Base-by-base conservation (phyloP, 2,329 filamentous ascomycete genomes). In the Phyllosticta capitalensis region DNA sequence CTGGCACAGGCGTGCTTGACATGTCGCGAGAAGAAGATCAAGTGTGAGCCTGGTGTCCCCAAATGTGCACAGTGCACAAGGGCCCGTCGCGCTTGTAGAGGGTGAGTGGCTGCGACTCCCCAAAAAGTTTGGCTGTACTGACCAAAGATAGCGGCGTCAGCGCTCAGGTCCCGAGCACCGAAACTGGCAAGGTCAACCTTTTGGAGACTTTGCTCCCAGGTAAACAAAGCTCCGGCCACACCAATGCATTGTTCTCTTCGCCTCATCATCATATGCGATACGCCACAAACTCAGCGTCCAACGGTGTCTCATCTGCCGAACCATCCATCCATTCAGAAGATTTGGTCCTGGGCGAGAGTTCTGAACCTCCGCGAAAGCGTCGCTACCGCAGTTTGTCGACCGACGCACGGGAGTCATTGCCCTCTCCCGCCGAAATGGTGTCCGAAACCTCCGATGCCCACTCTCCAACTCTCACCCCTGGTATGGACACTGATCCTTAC, bases 1-100 rank as follows among this genome's bases (percentile, higher is more conserved):
- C 79, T 96, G 60, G 91, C 92, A 22, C 91, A 95, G 71, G 90
- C 90, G n/a, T 96, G 92, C 69, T 81, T 95, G 61, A 94, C 90
- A 12, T 96, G 92, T 71, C 84, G 92, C 55, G 91, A 96, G 75
- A 96, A 96, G 83, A 96, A 96, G 79, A 95, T 96, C 76, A 96
- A 95, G 73, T 96, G 92, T 69, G 90, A 96, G 64, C 92, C 91
- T 1, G 90, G 92, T 66, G 87, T 84, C 64, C 89, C 89, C 48
- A 90, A 90, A 65, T 96, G 92, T 67, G 83, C 92, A 58, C 91
- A 96, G 74, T 96, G 92, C 71, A 88, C 94, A 70, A 96, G 95
- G 75, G 92, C 92, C 69, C 90, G 91, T 59, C 83, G 90, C 54
- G 79, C 87, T 19, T 96, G 92, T 81, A 87, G 87, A 73, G 89